Evolutionary conservation across 1,284 basidiomycete species (phyloP).

Genomic region (Moesziomyces parantarcticus): DNA sequence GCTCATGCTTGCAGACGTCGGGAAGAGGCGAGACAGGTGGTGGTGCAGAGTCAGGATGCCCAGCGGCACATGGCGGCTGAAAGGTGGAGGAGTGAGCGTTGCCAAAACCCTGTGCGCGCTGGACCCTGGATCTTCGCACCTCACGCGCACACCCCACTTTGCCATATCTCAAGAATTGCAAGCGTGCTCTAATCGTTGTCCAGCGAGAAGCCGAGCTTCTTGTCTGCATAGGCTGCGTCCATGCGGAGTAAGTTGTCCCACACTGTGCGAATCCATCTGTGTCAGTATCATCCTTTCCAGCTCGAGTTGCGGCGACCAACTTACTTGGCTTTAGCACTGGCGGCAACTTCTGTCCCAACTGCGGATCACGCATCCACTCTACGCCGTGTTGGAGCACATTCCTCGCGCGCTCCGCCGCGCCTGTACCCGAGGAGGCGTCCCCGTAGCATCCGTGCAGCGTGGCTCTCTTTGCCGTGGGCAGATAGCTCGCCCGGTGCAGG

Average conservation of each 20-base stretch:
- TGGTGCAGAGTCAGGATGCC: too few relatives aligned
- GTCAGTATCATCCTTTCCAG: not conserved
- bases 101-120: not conserved
- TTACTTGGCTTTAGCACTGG: conserved; percentile 70
- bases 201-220: conserved; percentile 62
- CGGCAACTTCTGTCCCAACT: conserved; percentile 73
- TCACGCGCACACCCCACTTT: too few relatives aligned
- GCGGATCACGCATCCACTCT: conserved; percentile 76
- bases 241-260: conserved; percentile 74
- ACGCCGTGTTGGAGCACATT: conserved; percentile 82
- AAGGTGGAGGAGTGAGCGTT: too few relatives aligned
- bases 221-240: conserved; percentile 71
- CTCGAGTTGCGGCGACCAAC: conserved; percentile 5
- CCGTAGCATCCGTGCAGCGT: conserved; percentile 82
- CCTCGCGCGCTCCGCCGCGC: conserved; percentile 72
- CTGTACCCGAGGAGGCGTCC: conserved; percentile 20
- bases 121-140: conserved; percentile 4
- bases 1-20: conserved; percentile 14
- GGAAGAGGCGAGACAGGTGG: not conserved
- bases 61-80: too few relatives aligned
- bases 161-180: not conserved
- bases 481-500: conserved; percentile 79
- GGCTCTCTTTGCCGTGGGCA: conserved; percentile 72
- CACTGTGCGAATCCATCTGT: conserved; percentile 68
- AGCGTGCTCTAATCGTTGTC: conserved; percentile 24